Conservation (phyloP, 2,329 filamentous ascomycete genomes). For the Calonectria multiphialidica region DNA sequence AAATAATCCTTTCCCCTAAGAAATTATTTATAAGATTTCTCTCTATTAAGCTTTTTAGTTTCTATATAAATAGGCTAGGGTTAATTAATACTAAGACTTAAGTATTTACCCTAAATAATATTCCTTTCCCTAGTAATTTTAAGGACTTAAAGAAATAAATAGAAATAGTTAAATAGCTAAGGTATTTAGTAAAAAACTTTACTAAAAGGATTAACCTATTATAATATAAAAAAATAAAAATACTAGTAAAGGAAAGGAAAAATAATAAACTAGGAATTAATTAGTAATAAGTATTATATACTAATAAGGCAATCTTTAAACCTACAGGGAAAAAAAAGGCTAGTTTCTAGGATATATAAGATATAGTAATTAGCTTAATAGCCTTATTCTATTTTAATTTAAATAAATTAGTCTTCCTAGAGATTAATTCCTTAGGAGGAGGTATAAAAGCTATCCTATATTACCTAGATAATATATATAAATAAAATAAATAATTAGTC, state of each 20-base stretch:
- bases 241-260: neutral
- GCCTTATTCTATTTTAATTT: neutral
- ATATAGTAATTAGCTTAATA: neutral
- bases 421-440: neutral
- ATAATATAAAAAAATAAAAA: neutral
- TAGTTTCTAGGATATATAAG: neutral
- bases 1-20: neutral
- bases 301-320: neutral
- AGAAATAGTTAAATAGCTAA: neutral
- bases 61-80: neutral
- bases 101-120: neutral
- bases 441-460: neutral
- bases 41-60: neutral
- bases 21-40: neutral
- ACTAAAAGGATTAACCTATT: neutral
- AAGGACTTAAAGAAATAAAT: neutral
- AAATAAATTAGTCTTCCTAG: neutral
- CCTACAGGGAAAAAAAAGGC: neutral
- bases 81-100: neutral
- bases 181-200: neutral
- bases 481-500: neutral
- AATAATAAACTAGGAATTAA: neutral
- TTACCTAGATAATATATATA: neutral
- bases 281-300: neutral
- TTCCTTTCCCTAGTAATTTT: neutral